Percentiles rank a stretch among this genome's conserved stretches.
These are phyloP conservation scores for Tuctoria greenei DNA, from an alignment of 176 grass and related monocot species.

Conservation along the genomic window DNA sequence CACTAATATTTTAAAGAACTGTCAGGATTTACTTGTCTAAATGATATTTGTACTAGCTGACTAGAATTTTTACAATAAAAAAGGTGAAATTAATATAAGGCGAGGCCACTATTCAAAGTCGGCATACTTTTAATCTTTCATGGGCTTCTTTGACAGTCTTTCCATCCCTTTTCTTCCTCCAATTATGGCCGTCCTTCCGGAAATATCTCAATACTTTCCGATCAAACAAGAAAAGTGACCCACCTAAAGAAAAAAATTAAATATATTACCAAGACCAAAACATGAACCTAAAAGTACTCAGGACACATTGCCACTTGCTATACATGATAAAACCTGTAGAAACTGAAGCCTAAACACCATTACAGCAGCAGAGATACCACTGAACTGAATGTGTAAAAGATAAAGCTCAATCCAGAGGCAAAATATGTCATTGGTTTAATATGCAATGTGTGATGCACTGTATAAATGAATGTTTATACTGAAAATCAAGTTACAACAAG, in stretches of 20 bases:
- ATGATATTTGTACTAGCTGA: not conserved
- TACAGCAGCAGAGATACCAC: not conserved
- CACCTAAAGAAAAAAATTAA: slow-evolving; percentile 59
- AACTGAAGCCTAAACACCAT: not conserved
- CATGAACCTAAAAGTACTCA: slow-evolving; percentile 8
- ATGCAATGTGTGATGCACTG: not conserved
- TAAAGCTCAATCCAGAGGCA: not conserved
- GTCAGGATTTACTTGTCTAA: slow-evolving; percentile 16
- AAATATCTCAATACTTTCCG: slow-evolving; percentile 95
- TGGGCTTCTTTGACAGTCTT: slow-evolving; percentile 97
- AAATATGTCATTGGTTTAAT: not conserved
- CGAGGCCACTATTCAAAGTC: slow-evolving; percentile 11
- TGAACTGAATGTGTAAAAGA: not conserved
- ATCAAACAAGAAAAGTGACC: slow-evolving; percentile 97
- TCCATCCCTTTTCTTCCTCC: slow-evolving; percentile 95
- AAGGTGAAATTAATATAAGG: slow-evolving; percentile 15
- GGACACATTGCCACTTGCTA: not conserved
- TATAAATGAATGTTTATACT: not conserved
- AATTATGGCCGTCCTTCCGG: slow-evolving; percentile 91
- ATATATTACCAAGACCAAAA: slow-evolving; percentile 10
- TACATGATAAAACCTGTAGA: not conserved
- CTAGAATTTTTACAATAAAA: slow-evolving; percentile 23
- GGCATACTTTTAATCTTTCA: slow-evolving; percentile 86
- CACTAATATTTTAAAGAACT: slow-evolving; percentile 50
- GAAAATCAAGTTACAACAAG: not conserved